phyloP scores from a whole-genome alignment of 352 stramenopile genomes.

The Globisporangium uncinulatum region DNA sequence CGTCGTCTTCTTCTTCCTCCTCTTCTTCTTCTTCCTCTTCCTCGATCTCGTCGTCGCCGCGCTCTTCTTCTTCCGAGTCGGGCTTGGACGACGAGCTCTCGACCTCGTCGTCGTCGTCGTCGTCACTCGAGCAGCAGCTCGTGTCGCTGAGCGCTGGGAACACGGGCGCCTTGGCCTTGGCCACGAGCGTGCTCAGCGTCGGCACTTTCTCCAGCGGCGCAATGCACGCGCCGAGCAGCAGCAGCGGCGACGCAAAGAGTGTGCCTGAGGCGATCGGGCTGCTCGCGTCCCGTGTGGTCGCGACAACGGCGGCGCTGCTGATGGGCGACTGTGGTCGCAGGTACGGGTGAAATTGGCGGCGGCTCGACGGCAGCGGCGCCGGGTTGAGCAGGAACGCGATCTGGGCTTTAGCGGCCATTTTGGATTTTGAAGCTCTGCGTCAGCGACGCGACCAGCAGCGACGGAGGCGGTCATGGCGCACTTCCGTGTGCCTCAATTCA shows the following conservation, averaged over 20 bases:
- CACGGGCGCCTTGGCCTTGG: constrained; percentile 1
- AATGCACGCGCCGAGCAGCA: constrained; percentile 28
- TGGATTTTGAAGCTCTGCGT: constrained; percentile 7
- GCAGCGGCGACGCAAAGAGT: constrained; percentile 22
- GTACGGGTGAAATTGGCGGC: constrained; percentile 10
- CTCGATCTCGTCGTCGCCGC: constrained; percentile 14
- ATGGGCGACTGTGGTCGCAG: constrained; percentile 8
- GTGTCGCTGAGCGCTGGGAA: constrained; percentile 11
- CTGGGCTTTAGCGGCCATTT: constrained; percentile 35
- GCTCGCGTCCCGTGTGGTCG: constrained; percentile 17
- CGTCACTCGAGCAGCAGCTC: constrained; percentile 10
- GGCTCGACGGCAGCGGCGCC: constrained; percentile 11
- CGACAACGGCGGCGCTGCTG: constrained; percentile 7
- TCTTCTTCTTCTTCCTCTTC: neutral
- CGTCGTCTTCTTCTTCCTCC: neutral
- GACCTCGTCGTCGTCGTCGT: constrained; percentile 10
- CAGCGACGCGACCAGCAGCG: neutral
- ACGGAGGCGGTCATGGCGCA: too few species aligned
- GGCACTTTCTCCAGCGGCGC: constrained; percentile 20
- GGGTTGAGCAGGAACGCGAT: constrained; percentile 44
- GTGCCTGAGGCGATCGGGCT: constrained; percentile 13
- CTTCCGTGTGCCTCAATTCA: too few species aligned
- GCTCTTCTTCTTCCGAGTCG: constrained; percentile 26
- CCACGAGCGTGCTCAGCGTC: neutral
- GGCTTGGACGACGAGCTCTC: constrained; percentile 6